phyloP scores from a whole-genome alignment of 345 rosid genomes.

The Linum usitatissimum region DNA sequence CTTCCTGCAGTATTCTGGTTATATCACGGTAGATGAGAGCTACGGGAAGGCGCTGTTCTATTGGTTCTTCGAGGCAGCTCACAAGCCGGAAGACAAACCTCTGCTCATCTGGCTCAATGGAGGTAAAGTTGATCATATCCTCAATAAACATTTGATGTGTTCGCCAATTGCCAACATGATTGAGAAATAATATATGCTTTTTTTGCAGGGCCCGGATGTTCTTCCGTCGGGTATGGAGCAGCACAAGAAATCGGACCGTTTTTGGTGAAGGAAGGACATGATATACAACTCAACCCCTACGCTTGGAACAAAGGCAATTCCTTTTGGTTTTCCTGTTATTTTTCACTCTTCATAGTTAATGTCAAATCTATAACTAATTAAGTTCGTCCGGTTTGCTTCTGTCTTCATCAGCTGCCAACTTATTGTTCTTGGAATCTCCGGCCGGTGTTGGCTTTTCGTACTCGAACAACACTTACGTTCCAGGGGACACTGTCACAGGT shows the following conservation, averaged over 20 bases:
- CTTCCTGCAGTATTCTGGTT: slow-evolving; percentile 54
- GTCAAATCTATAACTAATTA: neutral
- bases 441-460: slow-evolving; percentile 20
- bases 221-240: slow-evolving; percentile 3
- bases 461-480: slow-evolving; percentile 1
- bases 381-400: neutral
- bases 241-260: slow-evolving; percentile 1
- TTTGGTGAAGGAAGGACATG: neutral
- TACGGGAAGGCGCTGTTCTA: slow-evolving; percentile 47
- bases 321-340: neutral
- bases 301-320: slow-evolving; percentile 4
- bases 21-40: slow-evolving; percentile 27
- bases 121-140: slow-evolving; percentile 22
- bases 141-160: neutral
- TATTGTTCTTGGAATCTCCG: slow-evolving; percentile 18
- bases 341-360: neutral
- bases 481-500: slow-evolving; percentile 11
- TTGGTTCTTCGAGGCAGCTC: slow-evolving; percentile 61
- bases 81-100: slow-evolving; percentile 27
- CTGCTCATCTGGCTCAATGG: slow-evolving; percentile 75
- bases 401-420: slow-evolving; percentile 13
- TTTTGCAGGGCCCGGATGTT: slow-evolving; percentile 3
- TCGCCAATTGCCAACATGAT: neutral
- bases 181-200: neutral
- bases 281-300: neutral